Conservation (phyloP, 2,329 filamentous ascomycete genomes). For the Aspergillus cejpii region DNA sequence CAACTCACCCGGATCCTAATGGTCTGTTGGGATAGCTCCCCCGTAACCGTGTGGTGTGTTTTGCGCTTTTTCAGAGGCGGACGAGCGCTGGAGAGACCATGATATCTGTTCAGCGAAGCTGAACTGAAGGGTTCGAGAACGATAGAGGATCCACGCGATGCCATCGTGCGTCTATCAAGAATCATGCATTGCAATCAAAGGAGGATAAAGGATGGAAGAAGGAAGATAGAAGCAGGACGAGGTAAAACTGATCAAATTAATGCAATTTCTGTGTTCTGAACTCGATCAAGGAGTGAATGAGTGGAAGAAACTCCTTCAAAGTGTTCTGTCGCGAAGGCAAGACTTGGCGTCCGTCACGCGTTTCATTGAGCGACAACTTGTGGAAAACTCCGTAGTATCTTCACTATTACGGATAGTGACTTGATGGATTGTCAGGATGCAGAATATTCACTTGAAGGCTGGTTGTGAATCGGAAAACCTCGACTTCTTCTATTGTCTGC, state of each 20-base stretch:
- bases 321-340: constrained; percentile 3
- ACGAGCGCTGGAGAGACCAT: constrained; percentile 13
- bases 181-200: constrained; percentile 10
- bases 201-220: not conserved
- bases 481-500: not conserved
- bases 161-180: constrained; percentile 29
- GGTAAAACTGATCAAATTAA: no score
- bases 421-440: no score
- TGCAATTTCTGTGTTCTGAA: not conserved
- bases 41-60: constrained; percentile 16
- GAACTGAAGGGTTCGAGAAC: constrained; percentile 28
- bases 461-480: not conserved
- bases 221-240: not conserved
- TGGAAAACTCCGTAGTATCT: not conserved
- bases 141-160: constrained; percentile 27
- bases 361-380: not conserved
- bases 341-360: not conserved
- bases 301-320: constrained; percentile 2
- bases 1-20: constrained; percentile 31
- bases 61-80: constrained; percentile 34
- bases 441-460: no score
- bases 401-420: no score
- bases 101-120: constrained; percentile 27
- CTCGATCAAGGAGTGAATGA: not conserved
- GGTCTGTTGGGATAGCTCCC: constrained; percentile 12